Conservation (phyloP, 306 rosid species). For the Glycine soja region DNA sequence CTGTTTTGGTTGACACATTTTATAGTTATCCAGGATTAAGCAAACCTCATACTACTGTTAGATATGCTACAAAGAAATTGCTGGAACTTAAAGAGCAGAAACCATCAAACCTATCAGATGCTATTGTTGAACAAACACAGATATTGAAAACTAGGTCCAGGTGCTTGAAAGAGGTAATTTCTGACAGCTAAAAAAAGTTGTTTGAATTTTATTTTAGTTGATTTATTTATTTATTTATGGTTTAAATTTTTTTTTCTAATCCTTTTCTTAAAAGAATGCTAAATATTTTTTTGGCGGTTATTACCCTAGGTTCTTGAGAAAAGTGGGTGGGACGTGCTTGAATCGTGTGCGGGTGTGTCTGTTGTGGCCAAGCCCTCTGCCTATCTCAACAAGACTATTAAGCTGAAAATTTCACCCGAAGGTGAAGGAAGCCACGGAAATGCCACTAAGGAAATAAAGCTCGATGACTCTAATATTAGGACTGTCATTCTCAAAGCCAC, state of each 20-base stretch:
- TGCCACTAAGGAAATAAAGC: constrained; percentile 52
- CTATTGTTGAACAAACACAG: constrained; percentile 60
- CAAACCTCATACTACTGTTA: constrained; percentile 86
- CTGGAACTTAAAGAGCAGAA: constrained; percentile 71
- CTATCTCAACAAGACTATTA: constrained; percentile 70
- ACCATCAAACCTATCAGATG: constrained; percentile 69
- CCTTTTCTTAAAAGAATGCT: constrained; percentile 31
- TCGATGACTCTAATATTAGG: constrained; percentile 79
- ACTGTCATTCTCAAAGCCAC: constrained; percentile 72
- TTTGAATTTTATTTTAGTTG: constrained; percentile 17
- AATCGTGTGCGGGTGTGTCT: constrained; percentile 78
- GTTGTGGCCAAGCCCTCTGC: constrained; percentile 89
- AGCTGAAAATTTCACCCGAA: constrained; percentile 49
- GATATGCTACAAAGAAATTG: constrained; percentile 87
- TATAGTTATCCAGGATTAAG: constrained; percentile 80
- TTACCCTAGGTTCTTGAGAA: constrained; percentile 70
- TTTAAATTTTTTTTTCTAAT: neutral
- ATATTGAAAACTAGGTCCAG: constrained; percentile 68
- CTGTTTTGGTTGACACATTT: constrained; percentile 67
- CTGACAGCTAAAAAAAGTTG: neutral
- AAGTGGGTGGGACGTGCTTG: constrained; percentile 90
- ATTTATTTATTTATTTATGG: constrained; percentile 9
- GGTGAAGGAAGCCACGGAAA: constrained; percentile 48
- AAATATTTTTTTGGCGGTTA: neutral
- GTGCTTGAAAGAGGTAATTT: constrained; percentile 80